Percentiles rank a stretch among this genome's conserved stretches.
phyloP scores from a whole-genome alignment of 768 basidiomycete species.

The Tubosaeta sp. region DNA sequence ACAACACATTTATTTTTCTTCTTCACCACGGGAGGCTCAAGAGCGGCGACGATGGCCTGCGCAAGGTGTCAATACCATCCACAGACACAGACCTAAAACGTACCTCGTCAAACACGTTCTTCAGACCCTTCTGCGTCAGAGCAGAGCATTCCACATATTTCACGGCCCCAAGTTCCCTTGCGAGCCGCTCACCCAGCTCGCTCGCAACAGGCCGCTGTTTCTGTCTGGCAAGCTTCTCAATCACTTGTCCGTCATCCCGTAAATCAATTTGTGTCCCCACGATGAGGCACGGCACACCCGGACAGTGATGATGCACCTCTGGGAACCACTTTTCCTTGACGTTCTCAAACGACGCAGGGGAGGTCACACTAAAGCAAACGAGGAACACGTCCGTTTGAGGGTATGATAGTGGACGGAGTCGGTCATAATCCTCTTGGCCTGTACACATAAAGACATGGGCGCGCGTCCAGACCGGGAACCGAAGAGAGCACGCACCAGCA shows the following conservation, averaged over 20 bases:
- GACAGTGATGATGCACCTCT: constrained; percentile 99
- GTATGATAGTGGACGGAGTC: constrained; percentile 97
- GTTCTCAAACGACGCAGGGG: constrained; percentile 98
- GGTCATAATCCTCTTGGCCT: constrained; percentile 99
- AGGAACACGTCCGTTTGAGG: constrained; percentile 99
- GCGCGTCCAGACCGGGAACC: background rate
- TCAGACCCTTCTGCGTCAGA: constrained; percentile 97
- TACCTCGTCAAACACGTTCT: constrained; percentile 99
- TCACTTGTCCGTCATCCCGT: constrained; percentile 87
- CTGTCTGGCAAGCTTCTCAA: constrained; percentile 93
- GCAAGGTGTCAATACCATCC: constrained; percentile 6
- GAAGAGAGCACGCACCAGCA: constrained; percentile 64
- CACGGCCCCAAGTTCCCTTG: constrained; percentile 96
- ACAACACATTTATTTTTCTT: constrained; percentile 78
- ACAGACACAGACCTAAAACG: constrained; percentile 27
- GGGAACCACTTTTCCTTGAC: constrained; percentile 99
- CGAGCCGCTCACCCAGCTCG: constrained; percentile 91
- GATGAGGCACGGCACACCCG: constrained; percentile 97
- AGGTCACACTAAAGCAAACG: constrained; percentile 98
- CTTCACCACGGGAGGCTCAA: constrained; percentile 94
- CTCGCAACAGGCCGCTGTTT: constrained; percentile 89
- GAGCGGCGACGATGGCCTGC: constrained; percentile 93
- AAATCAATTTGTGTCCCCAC: constrained; percentile 98
- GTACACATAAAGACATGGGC: constrained; percentile 13
- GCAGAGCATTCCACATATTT: constrained; percentile 99